A percentile compares a stretch with the other conserved stretches of the same genome.
Conservation (phyloP, 202 grass and related monocot species). For the Schoenoplectus tabernaemontani region DNA sequence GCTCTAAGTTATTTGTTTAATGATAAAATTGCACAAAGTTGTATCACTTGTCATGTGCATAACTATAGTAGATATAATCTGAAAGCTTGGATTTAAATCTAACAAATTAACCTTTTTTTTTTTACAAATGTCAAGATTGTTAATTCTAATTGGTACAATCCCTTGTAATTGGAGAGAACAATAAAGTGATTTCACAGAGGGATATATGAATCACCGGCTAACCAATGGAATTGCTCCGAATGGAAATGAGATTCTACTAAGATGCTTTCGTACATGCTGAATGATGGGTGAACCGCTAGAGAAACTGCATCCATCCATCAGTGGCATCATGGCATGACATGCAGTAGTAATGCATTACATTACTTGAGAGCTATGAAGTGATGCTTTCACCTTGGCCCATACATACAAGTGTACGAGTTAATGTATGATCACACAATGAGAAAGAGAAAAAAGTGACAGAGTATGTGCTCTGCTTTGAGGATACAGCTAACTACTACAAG, state of each 20-base stretch:
- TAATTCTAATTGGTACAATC: neutral
- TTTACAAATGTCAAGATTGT: too few species aligned
- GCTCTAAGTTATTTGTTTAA: too few species aligned
- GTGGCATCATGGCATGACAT: neutral
- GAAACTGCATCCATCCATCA: slow-evolving; percentile 7
- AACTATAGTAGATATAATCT: too few species aligned
- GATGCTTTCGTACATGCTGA: neutral
- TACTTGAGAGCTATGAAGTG: neutral
- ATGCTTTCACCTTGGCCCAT: neutral
- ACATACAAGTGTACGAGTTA: neutral
- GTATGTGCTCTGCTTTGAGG: neutral
- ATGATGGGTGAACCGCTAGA: slow-evolving; percentile 8
- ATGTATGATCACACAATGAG: neutral
- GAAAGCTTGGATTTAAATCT: too few species aligned
- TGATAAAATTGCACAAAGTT: too few species aligned
- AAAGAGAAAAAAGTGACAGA: neutral
- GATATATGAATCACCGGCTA: neutral
- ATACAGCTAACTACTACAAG: neutral
- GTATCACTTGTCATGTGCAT: too few species aligned
- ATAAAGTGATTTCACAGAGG: neutral
- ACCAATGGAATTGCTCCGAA: neutral
- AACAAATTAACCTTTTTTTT: too few species aligned
- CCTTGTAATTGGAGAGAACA: neutral
- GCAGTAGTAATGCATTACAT: neutral
- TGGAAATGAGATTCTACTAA: too few species aligned